A percentile compares a stretch with the other conserved stretches of the same genome.
phyloP scores from a whole-genome alignment of 176 grass and related monocot species.

The Aegilops bicornis region DNA sequence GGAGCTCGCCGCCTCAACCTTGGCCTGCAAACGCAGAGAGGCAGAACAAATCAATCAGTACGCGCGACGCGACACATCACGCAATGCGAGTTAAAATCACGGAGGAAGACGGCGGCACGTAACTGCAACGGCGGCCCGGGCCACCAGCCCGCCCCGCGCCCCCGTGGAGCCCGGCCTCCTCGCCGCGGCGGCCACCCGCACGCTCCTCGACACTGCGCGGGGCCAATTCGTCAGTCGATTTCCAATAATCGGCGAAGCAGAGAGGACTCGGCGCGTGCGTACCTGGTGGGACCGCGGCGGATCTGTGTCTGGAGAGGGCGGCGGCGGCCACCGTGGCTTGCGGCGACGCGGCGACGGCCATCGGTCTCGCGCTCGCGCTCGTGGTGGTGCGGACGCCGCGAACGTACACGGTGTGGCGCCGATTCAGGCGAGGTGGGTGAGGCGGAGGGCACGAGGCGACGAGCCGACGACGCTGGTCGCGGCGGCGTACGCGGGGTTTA shows the following conservation, averaged over 20 bases:
- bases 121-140: conserved; percentile 37
- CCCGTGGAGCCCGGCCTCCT: background rate
- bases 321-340: conserved; percentile 18
- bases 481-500: background rate
- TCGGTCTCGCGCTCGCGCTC: background rate
- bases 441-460: conserved; percentile 41
- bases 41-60: background rate
- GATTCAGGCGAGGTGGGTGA: background rate
- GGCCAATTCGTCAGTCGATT: background rate
- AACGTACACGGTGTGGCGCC: background rate
- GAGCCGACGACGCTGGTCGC: background rate
- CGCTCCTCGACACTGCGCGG: conserved; percentile 16
- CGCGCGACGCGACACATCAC: background rate
- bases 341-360: conserved; percentile 33
- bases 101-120: background rate
- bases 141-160: conserved; percentile 27
- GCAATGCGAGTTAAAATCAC: background rate
- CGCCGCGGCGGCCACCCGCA: conserved; percentile 16
- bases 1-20: conserved; percentile 23
- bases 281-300: conserved; percentile 18
- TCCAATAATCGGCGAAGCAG: too few relatives aligned
- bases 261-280: background rate
- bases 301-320: conserved; percentile 25
- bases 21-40: conserved; percentile 16
- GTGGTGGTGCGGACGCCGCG: background rate